Conservation (phyloP, 164 flowering plant species). For the Annona cherimola region DNA sequence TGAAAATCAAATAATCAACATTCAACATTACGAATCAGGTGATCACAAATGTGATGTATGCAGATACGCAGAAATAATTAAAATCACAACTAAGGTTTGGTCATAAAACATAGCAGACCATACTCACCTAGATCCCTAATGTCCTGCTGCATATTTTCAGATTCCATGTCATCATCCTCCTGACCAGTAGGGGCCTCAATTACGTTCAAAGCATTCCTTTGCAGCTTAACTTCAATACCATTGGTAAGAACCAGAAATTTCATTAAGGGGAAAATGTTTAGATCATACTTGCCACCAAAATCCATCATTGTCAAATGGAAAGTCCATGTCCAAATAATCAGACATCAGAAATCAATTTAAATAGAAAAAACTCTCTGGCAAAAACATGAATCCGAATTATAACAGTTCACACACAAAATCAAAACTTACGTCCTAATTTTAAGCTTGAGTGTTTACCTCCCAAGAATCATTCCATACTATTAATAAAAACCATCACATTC, state of each 20-base stretch:
- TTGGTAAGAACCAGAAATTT: slow-evolving; percentile 77
- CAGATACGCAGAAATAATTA: not conserved
- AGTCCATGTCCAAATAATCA: not conserved
- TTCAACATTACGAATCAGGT: not conserved
- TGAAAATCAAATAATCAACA: not conserved
- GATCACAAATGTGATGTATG: not conserved
- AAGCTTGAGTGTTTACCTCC: too few relatives aligned
- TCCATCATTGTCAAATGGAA: not conserved
- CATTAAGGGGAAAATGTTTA: not conserved
- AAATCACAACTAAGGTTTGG: not conserved
- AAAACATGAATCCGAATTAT: not conserved
- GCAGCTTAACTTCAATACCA: slow-evolving; percentile 95
- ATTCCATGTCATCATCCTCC: slow-evolving; percentile 83
- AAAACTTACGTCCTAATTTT: too few relatives aligned
- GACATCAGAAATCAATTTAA: not conserved
- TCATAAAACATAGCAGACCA: not conserved
- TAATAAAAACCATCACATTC: too few relatives aligned
- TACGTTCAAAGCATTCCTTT: slow-evolving; percentile 95
- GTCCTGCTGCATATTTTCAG: slow-evolving; percentile 65
- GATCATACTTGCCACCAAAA: slow-evolving; percentile 1
- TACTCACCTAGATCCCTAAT: slow-evolving; percentile 63
- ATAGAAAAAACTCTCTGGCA: not conserved
- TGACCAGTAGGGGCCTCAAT: slow-evolving; percentile 88
- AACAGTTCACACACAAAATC: not conserved
- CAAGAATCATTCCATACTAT: too few relatives aligned